Evolutionary conservation across 257 asterid species (phyloP), one percentile per base, ranked within the genome.

Genomic region (Salvia miltiorrhiza): DNA sequence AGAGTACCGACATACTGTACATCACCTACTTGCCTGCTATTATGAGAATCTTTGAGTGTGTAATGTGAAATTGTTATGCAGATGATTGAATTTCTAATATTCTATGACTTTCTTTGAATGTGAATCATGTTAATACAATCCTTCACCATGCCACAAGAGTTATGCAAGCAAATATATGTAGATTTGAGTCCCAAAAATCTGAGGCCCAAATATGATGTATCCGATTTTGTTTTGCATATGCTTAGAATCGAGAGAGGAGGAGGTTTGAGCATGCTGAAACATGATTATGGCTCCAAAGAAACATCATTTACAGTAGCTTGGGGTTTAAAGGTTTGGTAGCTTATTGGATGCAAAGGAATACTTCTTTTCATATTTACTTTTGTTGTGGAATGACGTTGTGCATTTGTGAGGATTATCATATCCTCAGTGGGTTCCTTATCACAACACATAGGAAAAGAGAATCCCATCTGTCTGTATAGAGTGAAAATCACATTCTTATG

Each of bases 351-450:
- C 24, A 28, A 59, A 47, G 53, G 78, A 49, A 68, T 77, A 59
- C 60, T 76, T 54, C 33, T 52, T 71, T 68, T 20, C 44, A 59
- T 58, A 53, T 63, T 73, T 67, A 77, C 80, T 67, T 76, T 73
- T 44, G n/a, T 69, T 54, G 5, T 67, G 60, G 72, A 69, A 65
- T 47, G 68, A 33, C 40, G 72, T 37, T 52, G 71, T 59, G 52
- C 68, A 61, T 9, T 43, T 49, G 35, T 30, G 72, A 66, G 63
- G 78, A 37, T 79, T 60, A 71, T 67, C 76, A 45, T 55, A 63
- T 74, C 80, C 70, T 65, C 74, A 67, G 78, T 72, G 76, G 80
- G 78, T 67, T 79, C 73, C 84, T 79, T 79, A 79, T 79, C 84
- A 66, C 81, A 72, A 26, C 47, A 33, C 30, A 56, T 62, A 65